Conservation (phyloP, 306 rosid genomes). For the Quercus berberidifolia region DNA sequence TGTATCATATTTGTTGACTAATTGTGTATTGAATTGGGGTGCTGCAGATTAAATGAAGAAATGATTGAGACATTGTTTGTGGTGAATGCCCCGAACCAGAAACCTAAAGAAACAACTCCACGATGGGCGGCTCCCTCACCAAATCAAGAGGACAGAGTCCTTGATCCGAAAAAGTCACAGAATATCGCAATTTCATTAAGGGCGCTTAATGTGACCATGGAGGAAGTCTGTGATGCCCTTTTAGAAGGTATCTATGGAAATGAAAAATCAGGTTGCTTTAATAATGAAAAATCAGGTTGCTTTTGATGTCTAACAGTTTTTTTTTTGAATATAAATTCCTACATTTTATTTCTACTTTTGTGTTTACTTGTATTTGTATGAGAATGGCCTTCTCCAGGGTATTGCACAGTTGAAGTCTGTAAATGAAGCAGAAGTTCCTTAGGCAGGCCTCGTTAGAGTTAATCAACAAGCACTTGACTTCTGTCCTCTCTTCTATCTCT, state of each 20-base stretch:
- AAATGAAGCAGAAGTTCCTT: too few relatives aligned
- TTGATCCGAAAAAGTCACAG: slow-evolving; percentile 89
- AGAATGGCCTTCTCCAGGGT: too few relatives aligned
- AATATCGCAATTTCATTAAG: slow-evolving; percentile 84
- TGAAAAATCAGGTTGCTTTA: neutral
- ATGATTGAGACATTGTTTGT: slow-evolving; percentile 87
- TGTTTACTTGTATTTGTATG: too few relatives aligned
- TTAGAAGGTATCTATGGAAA: slow-evolving; percentile 62
- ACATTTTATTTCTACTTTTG: too few relatives aligned
- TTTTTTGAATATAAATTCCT: neutral
- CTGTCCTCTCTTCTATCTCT: too few relatives aligned
- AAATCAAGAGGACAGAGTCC: slow-evolving; percentile 57
- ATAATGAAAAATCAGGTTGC: neutral
- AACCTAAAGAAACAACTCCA: slow-evolving; percentile 46
- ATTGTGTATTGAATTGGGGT: slow-evolving; percentile 10
- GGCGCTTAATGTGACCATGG: slow-evolving; percentile 79
- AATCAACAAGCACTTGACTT: too few relatives aligned
- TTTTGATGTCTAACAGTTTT: neutral
- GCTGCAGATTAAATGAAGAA: slow-evolving; percentile 84
- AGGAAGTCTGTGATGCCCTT: slow-evolving; percentile 88
- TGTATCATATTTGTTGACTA: slow-evolving; percentile 17
- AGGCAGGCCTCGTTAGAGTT: too few relatives aligned
- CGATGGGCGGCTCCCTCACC: slow-evolving; percentile 44
- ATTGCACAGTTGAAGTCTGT: too few relatives aligned
- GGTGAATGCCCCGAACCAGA: slow-evolving; percentile 50